Evolutionary conservation across 495 filamentous ascomycete species (phyloP).

Genomic region (Tuber umbilicatum): DNA sequence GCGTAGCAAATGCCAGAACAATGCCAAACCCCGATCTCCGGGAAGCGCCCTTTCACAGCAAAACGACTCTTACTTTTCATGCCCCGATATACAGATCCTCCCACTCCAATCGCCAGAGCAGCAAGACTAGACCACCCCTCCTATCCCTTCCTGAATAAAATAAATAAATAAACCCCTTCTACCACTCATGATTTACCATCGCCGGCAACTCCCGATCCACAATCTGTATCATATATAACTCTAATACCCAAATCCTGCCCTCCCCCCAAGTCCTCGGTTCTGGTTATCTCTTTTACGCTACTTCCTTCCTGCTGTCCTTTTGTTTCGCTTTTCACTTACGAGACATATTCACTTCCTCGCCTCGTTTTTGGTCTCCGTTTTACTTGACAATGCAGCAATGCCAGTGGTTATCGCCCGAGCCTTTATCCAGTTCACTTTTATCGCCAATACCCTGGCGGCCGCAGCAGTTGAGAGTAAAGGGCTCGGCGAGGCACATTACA

Average conservation of each 20-base stretch:
- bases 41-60: not conserved
- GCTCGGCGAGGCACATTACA: not conserved
- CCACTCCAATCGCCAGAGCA: not conserved
- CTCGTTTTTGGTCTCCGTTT: not conserved
- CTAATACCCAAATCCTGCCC: not conserved
- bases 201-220: not conserved
- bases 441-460: constrained; percentile 4
- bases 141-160: not conserved
- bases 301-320: not conserved
- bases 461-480: not conserved
- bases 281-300: not conserved
- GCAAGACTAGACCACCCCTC: not conserved
- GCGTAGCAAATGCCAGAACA: not conserved
- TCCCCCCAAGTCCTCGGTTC: not conserved
- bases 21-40: not conserved
- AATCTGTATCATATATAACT: not conserved
- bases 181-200: not conserved
- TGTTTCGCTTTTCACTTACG: not conserved
- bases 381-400: constrained; percentile 9
- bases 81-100: not conserved
- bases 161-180: not conserved
- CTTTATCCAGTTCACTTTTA: constrained; percentile 9
- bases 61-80: not conserved
- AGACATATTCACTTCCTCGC: not conserved
- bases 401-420: constrained; percentile 4